Evolutionary conservation across 768 basidiomycete genomes (phyloP).

Genomic region (Favolaschia claudopus): DNA sequence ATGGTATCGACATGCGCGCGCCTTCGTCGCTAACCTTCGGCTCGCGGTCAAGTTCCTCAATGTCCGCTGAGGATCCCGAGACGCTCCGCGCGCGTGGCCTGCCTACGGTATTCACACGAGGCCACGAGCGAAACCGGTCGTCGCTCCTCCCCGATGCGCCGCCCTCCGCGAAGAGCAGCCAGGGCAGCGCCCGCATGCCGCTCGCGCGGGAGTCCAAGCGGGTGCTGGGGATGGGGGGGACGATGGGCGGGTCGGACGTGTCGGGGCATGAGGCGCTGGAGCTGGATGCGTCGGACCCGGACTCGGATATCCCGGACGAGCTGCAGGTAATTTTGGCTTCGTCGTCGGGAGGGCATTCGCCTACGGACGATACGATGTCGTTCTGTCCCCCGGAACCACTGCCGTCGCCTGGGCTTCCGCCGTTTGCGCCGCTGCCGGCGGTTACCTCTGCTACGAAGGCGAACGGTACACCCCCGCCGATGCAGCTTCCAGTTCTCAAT

Average conservation of each 20-base stretch:
- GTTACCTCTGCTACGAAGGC: constrained; percentile 5
- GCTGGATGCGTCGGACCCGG: constrained; percentile 65
- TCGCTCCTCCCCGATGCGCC: constrained; percentile 30
- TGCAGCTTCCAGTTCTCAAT: constrained; percentile 48
- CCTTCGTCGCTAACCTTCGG: constrained; percentile 51
- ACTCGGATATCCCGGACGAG: constrained; percentile 86
- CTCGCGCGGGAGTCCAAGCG: constrained; percentile 62
- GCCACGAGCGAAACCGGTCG: constrained; percentile 34
- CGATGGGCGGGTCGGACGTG: constrained; percentile 67
- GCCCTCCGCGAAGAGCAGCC: constrained; percentile 28
- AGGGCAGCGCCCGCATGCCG: constrained; percentile 35
- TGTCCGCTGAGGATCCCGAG: constrained; percentile 16
- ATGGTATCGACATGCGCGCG: constrained; percentile 37
- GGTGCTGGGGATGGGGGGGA: constrained; percentile 69
- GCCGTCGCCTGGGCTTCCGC: constrained; percentile 53
- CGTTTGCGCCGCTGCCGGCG: constrained; percentile 47
- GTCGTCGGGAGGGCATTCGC: constrained; percentile 43
- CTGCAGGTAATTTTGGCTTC: constrained; percentile 65
- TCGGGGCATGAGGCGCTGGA: constrained; percentile 53
- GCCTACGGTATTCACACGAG: constrained; percentile 47
- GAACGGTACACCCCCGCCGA: constrained; percentile 26
- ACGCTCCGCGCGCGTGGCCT: constrained; percentile 2
- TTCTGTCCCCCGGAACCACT: constrained; percentile 35
- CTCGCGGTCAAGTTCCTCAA: constrained; percentile 37
- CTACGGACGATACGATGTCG: constrained; percentile 49